A percentile compares a stretch with the other conserved stretches of the same genome.
Evolutionary conservation across 2,329 filamentous ascomycete species (phyloP).

Genomic region (Whalleya microplaca): DNA sequence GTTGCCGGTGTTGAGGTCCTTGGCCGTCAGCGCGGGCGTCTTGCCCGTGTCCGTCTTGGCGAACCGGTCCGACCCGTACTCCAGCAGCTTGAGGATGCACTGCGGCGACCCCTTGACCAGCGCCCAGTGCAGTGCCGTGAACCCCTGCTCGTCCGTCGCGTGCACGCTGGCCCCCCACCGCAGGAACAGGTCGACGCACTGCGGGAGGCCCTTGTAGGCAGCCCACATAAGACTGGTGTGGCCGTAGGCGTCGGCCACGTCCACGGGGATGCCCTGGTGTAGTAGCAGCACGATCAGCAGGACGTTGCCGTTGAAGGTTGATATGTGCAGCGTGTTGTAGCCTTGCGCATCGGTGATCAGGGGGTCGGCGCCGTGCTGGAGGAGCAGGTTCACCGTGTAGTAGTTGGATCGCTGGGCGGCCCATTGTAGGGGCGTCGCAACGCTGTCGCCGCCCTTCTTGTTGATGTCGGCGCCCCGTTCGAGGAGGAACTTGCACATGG

Average conservation of each 20-base stretch:
- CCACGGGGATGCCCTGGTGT: slow-evolving; percentile 93
- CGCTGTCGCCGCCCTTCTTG: slow-evolving; percentile 90
- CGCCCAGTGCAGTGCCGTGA: slow-evolving; percentile 95
- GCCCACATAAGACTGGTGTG: slow-evolving; percentile 99
- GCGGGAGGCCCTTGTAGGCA: slow-evolving; percentile 93
- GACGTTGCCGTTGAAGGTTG: slow-evolving; percentile 95
- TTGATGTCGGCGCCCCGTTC: slow-evolving; percentile 87
- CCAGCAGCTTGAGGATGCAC: slow-evolving; percentile 90
- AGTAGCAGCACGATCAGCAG: slow-evolving; percentile 86
- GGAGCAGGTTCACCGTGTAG: slow-evolving; percentile 90
- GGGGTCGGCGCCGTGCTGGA: slow-evolving; percentile 90
- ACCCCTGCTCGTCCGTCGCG: slow-evolving; percentile 86
- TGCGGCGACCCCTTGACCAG: slow-evolving; percentile 88
- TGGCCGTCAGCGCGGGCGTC: slow-evolving; percentile 81
- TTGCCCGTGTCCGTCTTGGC: slow-evolving; percentile 89
- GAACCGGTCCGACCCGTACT: slow-evolving; percentile 94
- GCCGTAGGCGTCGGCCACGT: slow-evolving; percentile 84
- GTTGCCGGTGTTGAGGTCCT: slow-evolving; percentile 83
- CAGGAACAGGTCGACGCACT: slow-evolving; percentile 88
- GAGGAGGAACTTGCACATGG: slow-evolving; percentile 94
- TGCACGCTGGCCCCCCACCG: slow-evolving; percentile 96
- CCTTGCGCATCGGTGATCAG: slow-evolving; percentile 91
- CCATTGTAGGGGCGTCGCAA: slow-evolving; percentile 95
- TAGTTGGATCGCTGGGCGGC: slow-evolving; percentile 96
- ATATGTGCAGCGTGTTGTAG: slow-evolving; percentile 96